These are phyloP conservation scores for Cercophora sp. DNA, from an alignment of 495 filamentous ascomycete species.

Conservation along the genomic window DNA sequence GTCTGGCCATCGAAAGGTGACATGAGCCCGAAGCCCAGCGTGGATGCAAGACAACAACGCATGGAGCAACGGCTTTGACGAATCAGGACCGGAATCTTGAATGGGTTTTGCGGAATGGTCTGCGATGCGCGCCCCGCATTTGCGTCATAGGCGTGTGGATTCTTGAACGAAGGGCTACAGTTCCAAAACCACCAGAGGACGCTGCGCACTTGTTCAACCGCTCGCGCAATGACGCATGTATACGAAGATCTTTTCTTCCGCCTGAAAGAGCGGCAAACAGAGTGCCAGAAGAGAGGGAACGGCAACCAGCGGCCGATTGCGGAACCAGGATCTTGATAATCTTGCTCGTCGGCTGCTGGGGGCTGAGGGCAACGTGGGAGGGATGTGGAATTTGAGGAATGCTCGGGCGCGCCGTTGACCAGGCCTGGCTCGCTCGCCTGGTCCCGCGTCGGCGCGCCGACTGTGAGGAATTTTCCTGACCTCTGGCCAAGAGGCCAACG, in stretches of 20 bases:
- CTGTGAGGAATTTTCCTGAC: constrained; percentile 1
- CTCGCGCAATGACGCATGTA: constrained; percentile 8
- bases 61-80: no score
- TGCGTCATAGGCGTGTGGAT: no score
- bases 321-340: no score
- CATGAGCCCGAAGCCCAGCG: no score
- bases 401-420: constrained; percentile 2
- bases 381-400: background rate
- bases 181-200: background rate
- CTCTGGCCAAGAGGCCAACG: background rate
- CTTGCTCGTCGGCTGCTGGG: background rate
- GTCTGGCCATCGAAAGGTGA: no score
- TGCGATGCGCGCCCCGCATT: no score
- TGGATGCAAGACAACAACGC: no score
- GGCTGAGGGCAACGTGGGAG: background rate
- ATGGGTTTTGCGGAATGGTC: no score
- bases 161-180: no score
- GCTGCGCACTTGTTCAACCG: background rate
- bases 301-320: background rate
- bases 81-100: no score
- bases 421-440: no score
- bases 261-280: background rate
- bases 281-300: background rate
- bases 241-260: background rate
- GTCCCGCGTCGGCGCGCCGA: no score